These are phyloP conservation scores for Xylaria sp. DNA, from an alignment of 2,329 filamentous ascomycete genomes.

Conservation along the genomic window DNA sequence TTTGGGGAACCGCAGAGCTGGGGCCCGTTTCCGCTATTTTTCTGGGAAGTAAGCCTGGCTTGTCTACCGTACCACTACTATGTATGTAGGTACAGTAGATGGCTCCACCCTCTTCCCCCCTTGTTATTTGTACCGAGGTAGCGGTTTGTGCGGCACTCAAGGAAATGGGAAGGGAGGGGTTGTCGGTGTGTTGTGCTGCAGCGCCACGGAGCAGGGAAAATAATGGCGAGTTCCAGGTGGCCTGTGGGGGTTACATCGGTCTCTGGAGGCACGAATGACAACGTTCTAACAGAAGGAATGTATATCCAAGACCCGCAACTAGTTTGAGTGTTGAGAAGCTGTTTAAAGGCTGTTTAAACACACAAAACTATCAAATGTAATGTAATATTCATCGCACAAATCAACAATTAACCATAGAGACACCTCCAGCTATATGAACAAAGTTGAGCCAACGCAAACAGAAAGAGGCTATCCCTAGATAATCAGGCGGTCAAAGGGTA, in stretches of 20 bases:
- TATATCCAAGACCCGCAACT: neutral
- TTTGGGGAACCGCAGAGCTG: constrained; percentile 25
- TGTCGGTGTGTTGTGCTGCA: constrained; percentile 23
- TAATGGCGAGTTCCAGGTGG: constrained; percentile 3
- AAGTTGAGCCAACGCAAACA: too few species aligned
- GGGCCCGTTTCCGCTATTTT: constrained; percentile 12
- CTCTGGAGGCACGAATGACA: too few species aligned
- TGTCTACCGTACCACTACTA: too few species aligned
- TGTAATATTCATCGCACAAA: too few species aligned
- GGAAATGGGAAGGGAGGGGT: constrained; percentile 18
- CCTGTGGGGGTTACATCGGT: constrained; percentile 24
- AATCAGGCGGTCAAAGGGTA: too few species aligned
- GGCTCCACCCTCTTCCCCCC: constrained; percentile 14
- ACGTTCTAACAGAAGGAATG: neutral
- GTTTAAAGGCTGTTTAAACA: too few species aligned
- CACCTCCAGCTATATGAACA: too few species aligned
- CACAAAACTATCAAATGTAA: too few species aligned
- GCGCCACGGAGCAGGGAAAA: constrained; percentile 10
- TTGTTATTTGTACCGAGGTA: constrained; percentile 21
- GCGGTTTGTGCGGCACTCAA: constrained; percentile 16
- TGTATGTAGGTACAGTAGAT: too few species aligned
- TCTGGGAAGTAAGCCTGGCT: constrained; percentile 10
- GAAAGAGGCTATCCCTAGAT: too few species aligned
- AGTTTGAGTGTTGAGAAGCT: neutral
- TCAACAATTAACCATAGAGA: too few species aligned